Evolutionary conservation across 129 eudicot species (phyloP).

Genomic region (Tagetes erecta): DNA sequence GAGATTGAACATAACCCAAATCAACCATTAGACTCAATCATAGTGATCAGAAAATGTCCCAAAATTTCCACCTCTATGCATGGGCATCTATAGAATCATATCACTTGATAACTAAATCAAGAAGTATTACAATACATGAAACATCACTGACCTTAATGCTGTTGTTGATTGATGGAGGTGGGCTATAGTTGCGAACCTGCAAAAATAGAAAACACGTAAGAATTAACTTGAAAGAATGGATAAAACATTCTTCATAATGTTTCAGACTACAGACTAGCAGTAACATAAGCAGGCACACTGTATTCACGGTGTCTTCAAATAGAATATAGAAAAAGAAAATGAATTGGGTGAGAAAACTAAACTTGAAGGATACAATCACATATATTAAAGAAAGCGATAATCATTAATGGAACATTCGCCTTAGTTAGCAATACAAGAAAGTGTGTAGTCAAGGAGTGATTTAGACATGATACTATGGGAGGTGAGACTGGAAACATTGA

Average conservation of each 20-base stretch:
- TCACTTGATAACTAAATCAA: neutral
- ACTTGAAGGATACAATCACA: neutral
- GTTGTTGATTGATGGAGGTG: conserved; percentile 73
- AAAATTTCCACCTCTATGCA: neutral
- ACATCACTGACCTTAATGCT: conserved; percentile 65
- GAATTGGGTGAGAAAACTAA: neutral
- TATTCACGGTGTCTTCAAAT: neutral
- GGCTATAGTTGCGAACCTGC: conserved; percentile 77
- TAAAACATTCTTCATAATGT: neutral
- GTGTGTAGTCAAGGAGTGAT: neutral
- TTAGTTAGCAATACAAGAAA: neutral
- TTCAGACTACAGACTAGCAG: neutral
- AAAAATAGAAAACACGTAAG: conserved; percentile 13
- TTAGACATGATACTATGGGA: neutral
- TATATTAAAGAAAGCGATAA: neutral
- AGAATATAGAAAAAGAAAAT: neutral
- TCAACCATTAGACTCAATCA: neutral
- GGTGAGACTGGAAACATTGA: neutral
- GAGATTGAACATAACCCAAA: neutral
- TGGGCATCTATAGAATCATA: conserved; percentile 4
- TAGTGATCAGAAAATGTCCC: neutral
- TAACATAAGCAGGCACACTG: neutral
- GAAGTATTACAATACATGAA: conserved; percentile 11
- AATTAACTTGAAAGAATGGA: neutral
- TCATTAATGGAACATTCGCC: neutral